These are phyloP conservation scores for Conoideocrella luteorostrata DNA, from an alignment of 2,329 filamentous ascomycete species.

Conservation along the genomic window DNA sequence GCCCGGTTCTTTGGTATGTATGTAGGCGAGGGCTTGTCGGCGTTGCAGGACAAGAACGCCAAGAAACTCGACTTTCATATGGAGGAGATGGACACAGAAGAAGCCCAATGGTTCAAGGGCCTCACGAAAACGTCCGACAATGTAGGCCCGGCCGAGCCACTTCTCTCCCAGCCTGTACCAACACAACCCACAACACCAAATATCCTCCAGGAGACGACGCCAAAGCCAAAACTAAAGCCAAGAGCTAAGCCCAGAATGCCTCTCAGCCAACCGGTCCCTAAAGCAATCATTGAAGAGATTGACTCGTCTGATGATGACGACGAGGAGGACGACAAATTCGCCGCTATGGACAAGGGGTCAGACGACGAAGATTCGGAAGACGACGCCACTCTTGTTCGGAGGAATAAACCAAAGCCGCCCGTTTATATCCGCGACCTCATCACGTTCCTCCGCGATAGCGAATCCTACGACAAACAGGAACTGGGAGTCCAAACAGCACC, in stretches of 20 bases:
- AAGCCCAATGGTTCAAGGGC: constrained; percentile 68
- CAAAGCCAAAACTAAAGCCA: constrained; percentile 3
- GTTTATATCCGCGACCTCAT: constrained; percentile 90
- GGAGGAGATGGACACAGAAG: constrained; percentile 66
- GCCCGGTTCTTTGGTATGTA: constrained; percentile 83
- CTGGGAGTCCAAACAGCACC: constrained; percentile 73
- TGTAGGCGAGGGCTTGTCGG: constrained; percentile 66
- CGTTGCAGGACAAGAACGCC: constrained; percentile 59
- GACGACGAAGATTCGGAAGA: constrained; percentile 90
- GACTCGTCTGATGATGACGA: constrained; percentile 53
- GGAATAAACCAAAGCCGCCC: constrained; percentile 76
- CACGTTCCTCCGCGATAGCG: constrained; percentile 67
- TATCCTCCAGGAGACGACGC: neutral
- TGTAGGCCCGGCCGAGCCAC: constrained; percentile 49
- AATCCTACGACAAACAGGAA: constrained; percentile 78
- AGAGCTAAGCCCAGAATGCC: constrained; percentile 23
- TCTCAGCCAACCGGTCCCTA: constrained; percentile 24
- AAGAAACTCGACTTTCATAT: constrained; percentile 77
- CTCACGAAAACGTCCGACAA: constrained; percentile 58
- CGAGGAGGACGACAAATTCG: constrained; percentile 44
- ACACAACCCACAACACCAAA: constrained; percentile 10
- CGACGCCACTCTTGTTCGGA: constrained; percentile 77
- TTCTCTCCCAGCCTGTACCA: constrained; percentile 28
- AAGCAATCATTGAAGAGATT: constrained; percentile 60
- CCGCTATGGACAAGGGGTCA: constrained; percentile 77